Percentiles rank a stretch among this genome's conserved stretches.
phyloP scores from a whole-genome alignment of 2,329 filamentous ascomycete species.

The Pyrenophora tritici-repentis region DNA sequence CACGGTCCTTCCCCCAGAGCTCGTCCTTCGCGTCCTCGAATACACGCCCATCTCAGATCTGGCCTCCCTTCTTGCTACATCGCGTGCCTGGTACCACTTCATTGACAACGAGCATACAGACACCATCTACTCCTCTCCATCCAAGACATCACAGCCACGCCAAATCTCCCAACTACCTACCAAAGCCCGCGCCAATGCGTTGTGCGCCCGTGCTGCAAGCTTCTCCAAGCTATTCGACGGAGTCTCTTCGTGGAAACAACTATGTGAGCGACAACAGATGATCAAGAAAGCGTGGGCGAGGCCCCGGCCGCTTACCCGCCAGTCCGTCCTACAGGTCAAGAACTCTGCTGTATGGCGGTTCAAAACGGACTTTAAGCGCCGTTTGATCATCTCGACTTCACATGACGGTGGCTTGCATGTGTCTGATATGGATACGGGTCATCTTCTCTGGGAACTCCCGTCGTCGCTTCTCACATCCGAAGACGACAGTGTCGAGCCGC shows the following conservation, averaged over 20 bases:
- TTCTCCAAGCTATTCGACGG: slow-evolving; percentile 9
- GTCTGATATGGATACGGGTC: slow-evolving; percentile 7
- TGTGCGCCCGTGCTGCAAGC: slow-evolving; percentile 4
- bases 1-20: slow-evolving; percentile 9
- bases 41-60: slow-evolving; percentile 8
- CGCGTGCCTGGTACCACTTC: slow-evolving; percentile 12
- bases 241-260: slow-evolving; percentile 11
- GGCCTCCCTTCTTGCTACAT: slow-evolving; percentile 4
- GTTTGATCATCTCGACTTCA: slow-evolving; percentile 12
- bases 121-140: slow-evolving; percentile 7
- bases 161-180: not conserved
- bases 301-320: slow-evolving; percentile 4
- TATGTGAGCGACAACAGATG: slow-evolving; percentile 6
- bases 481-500: slow-evolving; percentile 3
- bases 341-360: slow-evolving; percentile 12
- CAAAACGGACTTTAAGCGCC: slow-evolving; percentile 12
- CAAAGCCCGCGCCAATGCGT: slow-evolving; percentile 4
- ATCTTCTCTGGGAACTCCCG: slow-evolving; percentile 4
- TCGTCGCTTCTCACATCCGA: slow-evolving; percentile 4
- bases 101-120: slow-evolving; percentile 10
- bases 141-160: slow-evolving; percentile 3
- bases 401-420: slow-evolving; percentile 9
- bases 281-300: slow-evolving; percentile 4
- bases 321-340: slow-evolving; percentile 7
- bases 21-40: slow-evolving; percentile 14